A percentile compares a stretch with the other conserved stretches of the same genome.
These are phyloP conservation scores for Colletotrichum simmondsii DNA, from an alignment of 2,329 filamentous ascomycete species.

Conservation along the genomic window DNA sequence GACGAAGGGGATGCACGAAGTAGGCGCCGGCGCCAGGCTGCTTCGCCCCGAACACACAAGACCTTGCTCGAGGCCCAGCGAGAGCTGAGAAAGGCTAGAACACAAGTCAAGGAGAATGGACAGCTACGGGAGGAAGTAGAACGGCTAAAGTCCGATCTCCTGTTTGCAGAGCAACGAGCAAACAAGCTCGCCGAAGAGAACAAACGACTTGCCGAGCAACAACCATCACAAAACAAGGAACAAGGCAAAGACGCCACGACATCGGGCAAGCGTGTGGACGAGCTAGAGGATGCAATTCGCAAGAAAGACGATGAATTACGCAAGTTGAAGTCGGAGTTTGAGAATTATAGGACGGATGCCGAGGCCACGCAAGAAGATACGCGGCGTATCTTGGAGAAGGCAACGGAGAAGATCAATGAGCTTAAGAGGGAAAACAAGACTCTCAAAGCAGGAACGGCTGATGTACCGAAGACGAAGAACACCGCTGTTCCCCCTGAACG, in stretches of 20 bases:
- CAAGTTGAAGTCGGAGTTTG: conserved; percentile 63
- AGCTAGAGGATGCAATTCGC: conserved; percentile 50
- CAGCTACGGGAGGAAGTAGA: conserved; percentile 64
- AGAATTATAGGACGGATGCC: conserved; percentile 63
- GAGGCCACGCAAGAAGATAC: conserved; percentile 66
- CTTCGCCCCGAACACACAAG: conserved; percentile 62
- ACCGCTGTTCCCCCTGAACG: conserved; percentile 3
- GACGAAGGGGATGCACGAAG: conserved; percentile 44
- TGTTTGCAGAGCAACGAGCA: conserved; percentile 56
- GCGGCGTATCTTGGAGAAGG: conserved; percentile 64
- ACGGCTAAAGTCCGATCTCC: conserved; percentile 61
- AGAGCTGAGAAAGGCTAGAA: conserved; percentile 64
- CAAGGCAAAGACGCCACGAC: background rate
- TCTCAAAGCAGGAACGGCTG: conserved; percentile 48
- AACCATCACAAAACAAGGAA: conserved; percentile 14
- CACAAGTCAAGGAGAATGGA: conserved; percentile 63
- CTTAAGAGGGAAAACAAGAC: conserved; percentile 64
- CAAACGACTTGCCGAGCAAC: conserved; percentile 40
- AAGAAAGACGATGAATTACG: conserved; percentile 62
- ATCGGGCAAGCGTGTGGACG: conserved; percentile 33
- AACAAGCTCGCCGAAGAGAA: conserved; percentile 50
- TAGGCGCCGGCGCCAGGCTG: conserved; percentile 49
- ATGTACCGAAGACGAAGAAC: conserved; percentile 12
- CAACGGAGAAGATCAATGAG: conserved; percentile 66
- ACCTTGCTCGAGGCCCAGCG: conserved; percentile 63